Percentiles rank a stretch among this genome's conserved stretches.
Conservation (phyloP, 192 early-diverging fungal genomes). For the Backusella tarrabulga region DNA sequence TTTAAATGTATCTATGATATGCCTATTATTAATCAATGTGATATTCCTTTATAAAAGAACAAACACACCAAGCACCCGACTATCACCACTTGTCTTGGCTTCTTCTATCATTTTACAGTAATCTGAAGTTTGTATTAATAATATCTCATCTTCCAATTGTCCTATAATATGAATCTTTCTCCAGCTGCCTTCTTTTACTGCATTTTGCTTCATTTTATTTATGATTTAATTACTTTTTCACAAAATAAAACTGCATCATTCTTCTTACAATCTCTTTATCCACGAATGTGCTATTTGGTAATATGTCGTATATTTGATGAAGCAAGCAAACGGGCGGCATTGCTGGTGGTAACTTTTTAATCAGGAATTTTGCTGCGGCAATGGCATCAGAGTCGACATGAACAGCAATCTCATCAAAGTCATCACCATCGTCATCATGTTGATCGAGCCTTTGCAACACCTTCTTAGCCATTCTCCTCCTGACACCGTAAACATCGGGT, state of each 20-base stretch:
- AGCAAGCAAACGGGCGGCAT: constrained; percentile 38
- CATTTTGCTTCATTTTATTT: constrained; percentile 26
- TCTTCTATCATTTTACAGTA: constrained; percentile 35
- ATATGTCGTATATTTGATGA: constrained; percentile 46
- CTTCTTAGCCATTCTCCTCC: neutral
- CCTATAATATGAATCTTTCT: constrained; percentile 44
- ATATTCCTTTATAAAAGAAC: neutral
- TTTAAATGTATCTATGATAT: constrained; percentile 34
- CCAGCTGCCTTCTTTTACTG: constrained; percentile 31
- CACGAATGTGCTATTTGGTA: constrained; percentile 39
- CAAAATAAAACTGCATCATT: too few species aligned
- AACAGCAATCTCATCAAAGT: neutral
- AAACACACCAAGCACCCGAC: constrained; percentile 6
- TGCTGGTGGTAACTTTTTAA: neutral
- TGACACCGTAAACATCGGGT: constrained; percentile 27
- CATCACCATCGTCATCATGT: neutral
- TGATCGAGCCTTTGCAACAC: neutral
- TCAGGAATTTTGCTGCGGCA: constrained; percentile 19
- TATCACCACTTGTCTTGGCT: constrained; percentile 36
- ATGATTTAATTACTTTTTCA: neutral
- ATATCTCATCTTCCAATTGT: constrained; percentile 43
- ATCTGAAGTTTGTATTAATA: constrained; percentile 40
- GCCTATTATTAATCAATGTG: neutral
- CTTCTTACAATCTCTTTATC: constrained; percentile 44
- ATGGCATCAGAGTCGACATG: constrained; percentile 9